These are phyloP conservation scores for Alternaria alternata DNA, from an alignment of 2,329 filamentous ascomycete species.

Conservation along the genomic window DNA sequence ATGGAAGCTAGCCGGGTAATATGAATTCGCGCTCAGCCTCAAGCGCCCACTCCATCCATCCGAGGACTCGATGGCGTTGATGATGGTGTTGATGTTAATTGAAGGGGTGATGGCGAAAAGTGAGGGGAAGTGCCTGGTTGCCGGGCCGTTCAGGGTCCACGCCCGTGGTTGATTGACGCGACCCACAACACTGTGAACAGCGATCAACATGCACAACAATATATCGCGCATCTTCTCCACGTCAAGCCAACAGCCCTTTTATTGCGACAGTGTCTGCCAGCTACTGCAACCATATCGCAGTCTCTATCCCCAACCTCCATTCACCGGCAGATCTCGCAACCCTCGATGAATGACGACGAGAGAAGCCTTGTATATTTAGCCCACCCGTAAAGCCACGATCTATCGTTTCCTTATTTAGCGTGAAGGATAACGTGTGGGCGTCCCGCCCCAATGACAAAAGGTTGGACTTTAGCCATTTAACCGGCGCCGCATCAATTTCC, in stretches of 20 bases:
- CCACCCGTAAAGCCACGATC: conserved; percentile 12
- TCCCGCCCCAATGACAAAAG: conserved; percentile 1
- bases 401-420: conserved; percentile 4
- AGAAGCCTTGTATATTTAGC: not conserved
- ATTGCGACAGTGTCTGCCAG: not conserved
- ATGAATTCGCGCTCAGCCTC: not conserved
- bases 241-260: not conserved
- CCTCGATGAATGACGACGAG: conserved; percentile 9
- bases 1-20: conserved; percentile 10
- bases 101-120: not conserved
- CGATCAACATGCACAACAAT: conserved; percentile 21
- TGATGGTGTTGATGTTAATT: not conserved
- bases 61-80: not conserved
- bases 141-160: conserved; percentile 19
- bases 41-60: conserved; percentile 1
- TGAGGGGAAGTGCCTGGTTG: conserved; percentile 15
- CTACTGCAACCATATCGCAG: not conserved
- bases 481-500: conserved; percentile 4
- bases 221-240: conserved; percentile 3
- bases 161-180: conserved; percentile 12
- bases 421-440: not conserved
- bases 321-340: not conserved
- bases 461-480: conserved; percentile 12
- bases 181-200: conserved; percentile 10
- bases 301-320: not conserved